Conservation (phyloP, 257 asterid genomes). For the Echites panduratus region DNA sequence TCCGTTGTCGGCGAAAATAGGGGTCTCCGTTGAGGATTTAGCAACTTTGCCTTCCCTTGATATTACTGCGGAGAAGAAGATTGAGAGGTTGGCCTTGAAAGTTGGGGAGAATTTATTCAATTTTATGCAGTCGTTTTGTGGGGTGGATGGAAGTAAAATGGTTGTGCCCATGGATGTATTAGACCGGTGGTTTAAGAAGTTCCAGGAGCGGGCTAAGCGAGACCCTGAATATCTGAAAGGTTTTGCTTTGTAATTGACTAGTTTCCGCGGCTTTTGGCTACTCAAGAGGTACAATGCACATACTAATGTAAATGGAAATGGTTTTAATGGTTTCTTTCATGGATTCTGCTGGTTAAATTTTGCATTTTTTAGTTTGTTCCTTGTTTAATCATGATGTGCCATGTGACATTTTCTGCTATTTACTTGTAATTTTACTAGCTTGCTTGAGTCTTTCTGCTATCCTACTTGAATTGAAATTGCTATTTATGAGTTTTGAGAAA, state of each 20-base stretch:
- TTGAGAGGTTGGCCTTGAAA: constrained; percentile 83
- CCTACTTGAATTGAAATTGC: neutral
- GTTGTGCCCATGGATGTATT: constrained; percentile 92
- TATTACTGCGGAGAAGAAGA: constrained; percentile 75
- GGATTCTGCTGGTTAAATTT: neutral
- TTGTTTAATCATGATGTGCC: too few relatives aligned
- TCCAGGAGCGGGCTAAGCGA: constrained; percentile 86
- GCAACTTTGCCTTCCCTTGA: constrained; percentile 73
- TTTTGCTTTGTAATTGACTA: constrained; percentile 46
- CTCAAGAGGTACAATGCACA: constrained; percentile 8
- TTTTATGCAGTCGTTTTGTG: constrained; percentile 95
- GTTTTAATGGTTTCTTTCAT: neutral
- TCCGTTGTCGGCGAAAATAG: constrained; percentile 75
- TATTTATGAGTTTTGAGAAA: neutral
- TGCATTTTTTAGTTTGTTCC: too few relatives aligned
- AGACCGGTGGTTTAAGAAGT: constrained; percentile 97
- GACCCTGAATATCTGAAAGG: constrained; percentile 89
- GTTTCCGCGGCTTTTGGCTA: neutral
- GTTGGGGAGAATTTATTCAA: constrained; percentile 94
- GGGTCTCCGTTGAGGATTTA: constrained; percentile 84
- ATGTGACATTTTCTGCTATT: neutral
- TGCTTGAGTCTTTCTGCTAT: neutral
- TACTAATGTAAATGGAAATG: neutral
- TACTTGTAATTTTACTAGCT: neutral
- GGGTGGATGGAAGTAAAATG: constrained; percentile 83